phyloP scores from a whole-genome alignment of 108 stramenopile genomes.

The Conticribra guillardii region DNA sequence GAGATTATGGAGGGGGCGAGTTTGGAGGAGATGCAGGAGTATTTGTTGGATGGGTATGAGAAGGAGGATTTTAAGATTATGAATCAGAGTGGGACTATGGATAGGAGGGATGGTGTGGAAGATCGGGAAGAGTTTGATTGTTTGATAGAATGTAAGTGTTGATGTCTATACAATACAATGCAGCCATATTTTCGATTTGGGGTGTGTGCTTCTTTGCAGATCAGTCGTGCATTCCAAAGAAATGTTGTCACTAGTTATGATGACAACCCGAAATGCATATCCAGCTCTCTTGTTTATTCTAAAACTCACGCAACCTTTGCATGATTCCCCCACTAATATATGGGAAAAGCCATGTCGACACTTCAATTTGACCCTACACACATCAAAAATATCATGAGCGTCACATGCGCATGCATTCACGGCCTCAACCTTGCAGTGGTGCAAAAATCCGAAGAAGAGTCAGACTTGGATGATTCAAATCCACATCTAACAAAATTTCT shows the following conservation, averaged over 20 bases:
- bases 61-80: constrained; percentile 68
- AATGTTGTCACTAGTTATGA: too few species aligned
- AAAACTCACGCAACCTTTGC: too few species aligned
- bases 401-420: too few species aligned
- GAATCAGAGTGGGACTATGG: constrained; percentile 69
- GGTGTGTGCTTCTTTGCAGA: not conserved
- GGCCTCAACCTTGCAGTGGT: too few species aligned
- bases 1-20: constrained; percentile 82
- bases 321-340: too few species aligned
- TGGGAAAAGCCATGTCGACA: too few species aligned
- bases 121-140: constrained; percentile 81
- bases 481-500: not conserved
- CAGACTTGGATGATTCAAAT: not conserved
- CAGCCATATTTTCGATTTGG: not conserved
- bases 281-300: too few species aligned
- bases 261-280: too few species aligned
- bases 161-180: constrained; percentile 18
- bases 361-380: too few species aligned
- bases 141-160: constrained; percentile 82
- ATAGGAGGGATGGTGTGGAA: constrained; percentile 83
- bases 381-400: too few species aligned
- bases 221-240: too few species aligned
- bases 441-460: too few species aligned
- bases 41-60: constrained; percentile 51
- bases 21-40: constrained; percentile 54